Evolutionary conservation across 495 filamentous ascomycete species (phyloP).

Genomic region (Penicillium mononematosum): DNA sequence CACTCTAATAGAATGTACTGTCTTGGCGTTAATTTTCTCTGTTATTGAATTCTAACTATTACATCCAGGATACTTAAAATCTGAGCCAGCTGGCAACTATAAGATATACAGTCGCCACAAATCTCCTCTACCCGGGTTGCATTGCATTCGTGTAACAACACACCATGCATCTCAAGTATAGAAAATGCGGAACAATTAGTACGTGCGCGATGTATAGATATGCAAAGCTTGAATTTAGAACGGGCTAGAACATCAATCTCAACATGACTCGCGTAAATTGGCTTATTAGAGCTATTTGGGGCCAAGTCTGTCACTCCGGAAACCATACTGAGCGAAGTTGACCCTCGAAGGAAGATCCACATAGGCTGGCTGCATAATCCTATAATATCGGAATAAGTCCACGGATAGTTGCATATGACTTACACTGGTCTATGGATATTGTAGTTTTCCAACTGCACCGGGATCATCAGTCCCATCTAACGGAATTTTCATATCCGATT

Average conservation of each 20-base stretch:
- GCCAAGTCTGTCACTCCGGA: background rate
- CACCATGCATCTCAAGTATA: background rate
- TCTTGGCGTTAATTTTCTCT: too few relatives aligned
- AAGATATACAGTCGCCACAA: background rate
- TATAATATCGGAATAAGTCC: background rate
- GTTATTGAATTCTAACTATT: background rate
- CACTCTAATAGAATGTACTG: background rate
- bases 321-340: background rate
- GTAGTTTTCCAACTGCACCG: background rate
- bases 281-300: background rate
- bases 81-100: background rate
- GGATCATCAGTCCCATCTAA: background rate
- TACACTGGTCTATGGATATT: background rate
- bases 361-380: background rate
- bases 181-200: background rate
- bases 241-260: background rate
- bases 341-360: background rate
- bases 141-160: background rate
- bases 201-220: background rate
- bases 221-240: background rate
- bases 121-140: background rate
- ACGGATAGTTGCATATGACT: background rate
- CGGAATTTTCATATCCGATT: background rate
- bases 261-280: background rate
- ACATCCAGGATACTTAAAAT: background rate